Percentiles rank a stretch among this genome's conserved stretches.
Evolutionary conservation across 2,329 filamentous ascomycete species (phyloP).

Genomic region (Tothia fuscella): DNA sequence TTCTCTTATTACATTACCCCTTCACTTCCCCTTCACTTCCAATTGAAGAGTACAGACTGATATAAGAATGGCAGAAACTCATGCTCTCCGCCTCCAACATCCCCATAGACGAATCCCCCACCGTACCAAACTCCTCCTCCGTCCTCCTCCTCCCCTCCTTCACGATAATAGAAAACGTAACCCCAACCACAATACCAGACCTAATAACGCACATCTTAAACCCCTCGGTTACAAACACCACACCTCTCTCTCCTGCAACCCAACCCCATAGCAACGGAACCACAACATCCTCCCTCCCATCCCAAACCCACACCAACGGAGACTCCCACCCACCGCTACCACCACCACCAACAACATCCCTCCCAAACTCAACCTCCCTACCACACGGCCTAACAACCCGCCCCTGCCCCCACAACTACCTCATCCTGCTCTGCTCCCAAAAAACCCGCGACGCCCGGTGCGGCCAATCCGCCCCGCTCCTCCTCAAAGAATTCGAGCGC

Average conservation of each 20-base stretch:
- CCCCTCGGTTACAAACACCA: slow-evolving; percentile 59
- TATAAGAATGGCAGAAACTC: slow-evolving; percentile 44
- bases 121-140: slow-evolving; percentile 54
- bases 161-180: slow-evolving; percentile 71
- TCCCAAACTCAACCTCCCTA: slow-evolving; percentile 15
- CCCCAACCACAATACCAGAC: slow-evolving; percentile 57
- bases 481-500: slow-evolving; percentile 80
- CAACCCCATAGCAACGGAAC: slow-evolving; percentile 21
- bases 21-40: neutral
- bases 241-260: slow-evolving; percentile 42
- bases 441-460: slow-evolving; percentile 89
- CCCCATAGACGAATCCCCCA: slow-evolving; percentile 58
- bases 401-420: slow-evolving; percentile 67
- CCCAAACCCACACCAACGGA: neutral
- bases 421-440: slow-evolving; percentile 91
- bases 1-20: neutral
- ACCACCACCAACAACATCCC: neutral
- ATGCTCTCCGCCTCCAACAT: slow-evolving; percentile 93
- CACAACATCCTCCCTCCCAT: slow-evolving; percentile 14
- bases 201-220: slow-evolving; percentile 62
- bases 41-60: neutral
- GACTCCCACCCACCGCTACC: slow-evolving; percentile 10
- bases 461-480: slow-evolving; percentile 80
- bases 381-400: slow-evolving; percentile 40
- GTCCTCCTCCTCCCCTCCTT: slow-evolving; percentile 79